phyloP scores from a whole-genome alignment of 2,329 filamentous ascomycete species.

The Phialophora macrospora region DNA sequence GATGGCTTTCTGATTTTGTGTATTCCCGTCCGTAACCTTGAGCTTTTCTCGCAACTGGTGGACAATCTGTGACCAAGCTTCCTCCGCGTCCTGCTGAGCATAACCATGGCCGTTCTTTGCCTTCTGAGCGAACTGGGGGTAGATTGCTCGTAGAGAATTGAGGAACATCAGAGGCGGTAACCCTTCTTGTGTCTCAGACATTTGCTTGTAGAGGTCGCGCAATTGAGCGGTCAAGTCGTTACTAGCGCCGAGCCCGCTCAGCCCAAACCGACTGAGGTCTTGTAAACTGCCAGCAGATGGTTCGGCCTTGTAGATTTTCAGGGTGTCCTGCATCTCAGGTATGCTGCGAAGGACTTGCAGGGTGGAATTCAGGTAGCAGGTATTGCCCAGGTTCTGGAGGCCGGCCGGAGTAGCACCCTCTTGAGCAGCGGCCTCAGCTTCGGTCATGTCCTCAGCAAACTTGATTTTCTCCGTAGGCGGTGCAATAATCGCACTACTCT shows the following conservation, averaged over 20 bases:
- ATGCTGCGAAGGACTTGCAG: slow-evolving; percentile 88
- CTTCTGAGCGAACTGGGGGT: slow-evolving; percentile 91
- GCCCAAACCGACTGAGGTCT: slow-evolving; percentile 59
- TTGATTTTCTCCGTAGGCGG: slow-evolving; percentile 71
- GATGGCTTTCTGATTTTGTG: slow-evolving; percentile 53
- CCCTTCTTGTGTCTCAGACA: slow-evolving; percentile 87
- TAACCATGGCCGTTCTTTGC: slow-evolving; percentile 81
- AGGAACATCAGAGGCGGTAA: slow-evolving; percentile 84
- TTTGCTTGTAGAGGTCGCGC: slow-evolving; percentile 81
- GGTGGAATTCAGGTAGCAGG: slow-evolving; percentile 97
- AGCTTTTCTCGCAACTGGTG: slow-evolving; percentile 80
- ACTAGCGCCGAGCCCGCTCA: slow-evolving; percentile 63
- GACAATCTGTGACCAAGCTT: slow-evolving; percentile 96
- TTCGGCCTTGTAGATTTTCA: slow-evolving; percentile 64
- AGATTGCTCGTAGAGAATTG: slow-evolving; percentile 74
- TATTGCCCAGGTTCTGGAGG: slow-evolving; percentile 91
- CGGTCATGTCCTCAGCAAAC: slow-evolving; percentile 97
- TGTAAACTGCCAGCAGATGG: slow-evolving; percentile 45
- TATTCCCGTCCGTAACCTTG: slow-evolving; percentile 56
- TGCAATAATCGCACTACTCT: slow-evolving; percentile 63
- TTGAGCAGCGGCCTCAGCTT: slow-evolving; percentile 82
- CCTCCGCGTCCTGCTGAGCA: slow-evolving; percentile 98
- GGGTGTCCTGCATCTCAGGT: slow-evolving; percentile 83
- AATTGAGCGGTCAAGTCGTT: slow-evolving; percentile 77
- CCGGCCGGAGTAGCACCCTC: slow-evolving; percentile 86